Evolutionary conservation across 129 eudicot species (phyloP).

Genomic region (Chrysanthemum makinoi): DNA sequence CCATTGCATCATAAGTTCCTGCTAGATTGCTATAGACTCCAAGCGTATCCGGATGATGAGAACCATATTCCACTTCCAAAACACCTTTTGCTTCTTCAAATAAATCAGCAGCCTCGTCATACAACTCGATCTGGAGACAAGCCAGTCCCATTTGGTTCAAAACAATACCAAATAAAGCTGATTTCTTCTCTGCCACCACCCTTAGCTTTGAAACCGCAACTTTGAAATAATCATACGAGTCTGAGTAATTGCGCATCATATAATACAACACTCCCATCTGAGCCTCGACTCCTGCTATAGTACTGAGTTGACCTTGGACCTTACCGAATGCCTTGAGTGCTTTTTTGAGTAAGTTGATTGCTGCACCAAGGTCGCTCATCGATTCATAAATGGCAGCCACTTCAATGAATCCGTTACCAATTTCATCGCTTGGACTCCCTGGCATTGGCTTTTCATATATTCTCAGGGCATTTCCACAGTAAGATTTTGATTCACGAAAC

Average conservation of each 20-base stretch:
- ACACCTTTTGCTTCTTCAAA: conserved; percentile 83
- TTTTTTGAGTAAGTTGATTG: conserved; percentile 59
- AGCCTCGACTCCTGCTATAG: conserved; percentile 83
- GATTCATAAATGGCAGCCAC: conserved; percentile 83
- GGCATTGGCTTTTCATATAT: conserved; percentile 59
- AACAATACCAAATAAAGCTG: conserved; percentile 65
- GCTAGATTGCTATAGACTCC: conserved; percentile 94
- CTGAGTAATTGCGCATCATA: conserved; percentile 53
- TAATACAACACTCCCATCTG: conserved; percentile 82
- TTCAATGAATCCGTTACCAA: conserved; percentile 81
- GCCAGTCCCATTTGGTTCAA: conserved; percentile 88
- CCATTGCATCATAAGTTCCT: conserved; percentile 96
- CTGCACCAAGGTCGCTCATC: conserved; percentile 62
- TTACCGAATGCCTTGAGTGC: conserved; percentile 57
- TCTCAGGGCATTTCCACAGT: conserved; percentile 65
- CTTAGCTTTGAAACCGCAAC: conserved; percentile 59
- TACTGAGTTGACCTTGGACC: conserved; percentile 60
- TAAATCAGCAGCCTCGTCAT: conserved; percentile 82
- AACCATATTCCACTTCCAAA: conserved; percentile 79
- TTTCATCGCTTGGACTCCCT: conserved; percentile 59
- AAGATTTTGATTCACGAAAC: conserved; percentile 74
- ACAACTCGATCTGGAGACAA: conserved; percentile 59
- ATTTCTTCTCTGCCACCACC: conserved; percentile 62
- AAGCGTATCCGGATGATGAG: conserved; percentile 79
- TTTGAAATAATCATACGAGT: conserved; percentile 61